These are phyloP conservation scores for Pseudogymnoascus sp. DNA, from an alignment of 2,329 filamentous ascomycete species.

Conservation along the genomic window DNA sequence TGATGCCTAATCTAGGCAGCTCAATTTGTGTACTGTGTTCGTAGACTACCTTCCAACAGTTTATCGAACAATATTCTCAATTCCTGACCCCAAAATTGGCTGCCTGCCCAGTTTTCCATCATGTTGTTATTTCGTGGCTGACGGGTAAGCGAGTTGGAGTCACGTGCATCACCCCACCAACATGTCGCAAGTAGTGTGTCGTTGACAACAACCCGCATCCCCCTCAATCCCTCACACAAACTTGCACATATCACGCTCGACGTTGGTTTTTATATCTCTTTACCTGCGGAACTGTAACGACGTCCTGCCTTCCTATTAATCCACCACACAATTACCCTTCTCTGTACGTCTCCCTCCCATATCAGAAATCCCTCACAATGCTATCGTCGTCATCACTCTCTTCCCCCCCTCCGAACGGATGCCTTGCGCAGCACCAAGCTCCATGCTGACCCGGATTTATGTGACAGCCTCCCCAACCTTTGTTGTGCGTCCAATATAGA, in stretches of 20 bases:
- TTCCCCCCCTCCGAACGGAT: not conserved
- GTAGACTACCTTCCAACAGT: not conserved
- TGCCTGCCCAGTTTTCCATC: not conserved
- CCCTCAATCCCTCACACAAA: constrained; percentile 9
- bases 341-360: not conserved
- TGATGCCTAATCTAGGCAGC: not conserved
- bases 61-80: not conserved
- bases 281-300: not conserved
- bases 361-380: constrained; percentile 1
- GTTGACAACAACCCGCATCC: constrained; percentile 8
- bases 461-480: not conserved
- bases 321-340: not conserved
- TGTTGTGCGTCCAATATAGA: not conserved
- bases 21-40: not conserved
- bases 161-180: constrained; percentile 7
- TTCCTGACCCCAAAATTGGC: not conserved
- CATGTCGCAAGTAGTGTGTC: constrained; percentile 7
- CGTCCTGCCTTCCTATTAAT: not conserved
- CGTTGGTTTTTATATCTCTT: constrained; percentile 2
- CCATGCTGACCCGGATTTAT: not conserved
- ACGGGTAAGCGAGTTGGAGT: constrained; percentile 1
- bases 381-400: constrained; percentile 1
- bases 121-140: constrained; percentile 6
- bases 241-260: not conserved
- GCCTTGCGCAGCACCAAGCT: not conserved